Base-by-base conservation (phyloP, 192 early-diverging fungal species). In the Coemansia sp. region DNA sequence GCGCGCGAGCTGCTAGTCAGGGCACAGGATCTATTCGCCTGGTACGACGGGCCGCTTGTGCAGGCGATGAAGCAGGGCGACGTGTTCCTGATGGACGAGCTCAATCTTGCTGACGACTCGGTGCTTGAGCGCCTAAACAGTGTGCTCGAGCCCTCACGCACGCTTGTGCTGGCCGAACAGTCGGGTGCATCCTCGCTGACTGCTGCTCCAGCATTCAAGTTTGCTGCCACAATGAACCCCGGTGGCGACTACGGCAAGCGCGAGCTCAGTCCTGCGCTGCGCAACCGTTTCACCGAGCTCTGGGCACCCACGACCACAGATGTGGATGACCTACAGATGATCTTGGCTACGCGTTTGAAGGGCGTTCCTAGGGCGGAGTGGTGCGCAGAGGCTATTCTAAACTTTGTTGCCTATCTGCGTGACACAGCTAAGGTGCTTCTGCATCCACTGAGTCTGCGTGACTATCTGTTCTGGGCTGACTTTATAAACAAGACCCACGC, bases 171-270 rank as follows among this genome's bases (percentile, higher is more conserved):
- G 15, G 92, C 93, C 15, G 96, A 99, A 67, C 92, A 95, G 48
- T 87, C 87, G 15, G 84, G 88, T 17, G 64, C 55, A 1, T 51
- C 67, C 2, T 82, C 86, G 26, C 71, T 95, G 42, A 65, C 68
- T 9, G 93, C 81, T 0, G 63, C 53, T 6, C 64, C 74, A 4
- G 82, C 81, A 9, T 99, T 99, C 73, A 84, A 85, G 44, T 96
- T 99, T 67, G 70, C 96, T 13, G 94, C 96, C 2, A 99, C 96
- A 3, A 99, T 99, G 96, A 99, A 99, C 69, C 96, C 96, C 4
- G 96, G 96, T 29, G 96, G 96, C 37, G 96, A 99, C 67, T 97
- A 94, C 64, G 96, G 96, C 33, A 99, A 99, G 73, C 95, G 95
- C 59, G 96, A 99, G 65, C 81, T 99, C 13, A 93, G 90, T 9